Conservation (phyloP, 2,329 filamentous ascomycete species). For the Stenocarpella maydis region DNA sequence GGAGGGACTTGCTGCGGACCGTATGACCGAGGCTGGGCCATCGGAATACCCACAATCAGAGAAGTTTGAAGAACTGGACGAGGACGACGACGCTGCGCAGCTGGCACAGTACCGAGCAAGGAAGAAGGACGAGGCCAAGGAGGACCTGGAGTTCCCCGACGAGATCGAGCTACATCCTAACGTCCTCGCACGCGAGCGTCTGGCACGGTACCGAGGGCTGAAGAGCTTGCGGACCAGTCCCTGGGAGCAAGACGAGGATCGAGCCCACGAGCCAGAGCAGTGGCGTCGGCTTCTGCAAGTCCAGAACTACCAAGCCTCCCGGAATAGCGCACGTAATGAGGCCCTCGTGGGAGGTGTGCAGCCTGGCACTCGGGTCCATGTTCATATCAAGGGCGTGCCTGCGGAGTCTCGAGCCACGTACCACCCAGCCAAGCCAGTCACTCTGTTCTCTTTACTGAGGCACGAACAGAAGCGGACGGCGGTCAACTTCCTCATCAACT, state of each 20-base stretch:
- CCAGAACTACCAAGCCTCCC: constrained; percentile 87
- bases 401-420: constrained; percentile 54
- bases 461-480: constrained; percentile 95
- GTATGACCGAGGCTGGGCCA: constrained; percentile 78
- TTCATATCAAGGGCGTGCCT: constrained; percentile 71
- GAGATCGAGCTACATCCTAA: constrained; percentile 94
- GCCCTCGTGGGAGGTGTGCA: constrained; percentile 87
- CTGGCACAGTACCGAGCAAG: constrained; percentile 82
- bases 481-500: constrained; percentile 87
- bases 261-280: constrained; percentile 85
- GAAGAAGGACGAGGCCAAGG: constrained; percentile 81
- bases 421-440: constrained; percentile 67
- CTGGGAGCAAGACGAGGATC: constrained; percentile 91
- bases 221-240: constrained; percentile 88
- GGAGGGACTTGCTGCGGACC: constrained; percentile 71
- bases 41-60: constrained; percentile 95
- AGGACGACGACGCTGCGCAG: constrained; percentile 79
- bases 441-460: constrained; percentile 85
- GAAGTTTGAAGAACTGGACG: constrained; percentile 86
- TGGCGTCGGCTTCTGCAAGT: constrained; percentile 88
- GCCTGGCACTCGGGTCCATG: constrained; percentile 81
- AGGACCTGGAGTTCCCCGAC: constrained; percentile 95
- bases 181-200: constrained; percentile 83
- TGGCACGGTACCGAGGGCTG: constrained; percentile 87
- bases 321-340: constrained; percentile 79